A percentile compares a stretch with the other conserved stretches of the same genome.
These are phyloP conservation scores for Pythium periplocum DNA, from an alignment of 352 stramenopile species.

Conservation along the genomic window DNA sequence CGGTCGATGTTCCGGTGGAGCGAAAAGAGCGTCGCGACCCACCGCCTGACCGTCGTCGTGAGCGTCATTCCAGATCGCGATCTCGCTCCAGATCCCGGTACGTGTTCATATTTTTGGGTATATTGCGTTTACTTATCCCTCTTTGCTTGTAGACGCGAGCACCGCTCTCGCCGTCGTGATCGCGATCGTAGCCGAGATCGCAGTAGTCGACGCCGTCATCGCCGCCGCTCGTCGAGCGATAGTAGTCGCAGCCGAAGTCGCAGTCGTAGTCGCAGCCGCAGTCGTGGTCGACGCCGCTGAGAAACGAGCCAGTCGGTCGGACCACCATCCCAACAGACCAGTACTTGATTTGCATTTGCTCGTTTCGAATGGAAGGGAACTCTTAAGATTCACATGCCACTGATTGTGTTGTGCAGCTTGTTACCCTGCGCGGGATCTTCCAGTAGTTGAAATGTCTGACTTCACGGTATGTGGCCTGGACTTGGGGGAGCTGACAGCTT, in stretches of 20 bases:
- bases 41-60: slow-evolving; percentile 10
- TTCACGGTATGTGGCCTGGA: too few relatives aligned
- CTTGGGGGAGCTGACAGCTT: too few relatives aligned
- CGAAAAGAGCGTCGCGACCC: slow-evolving; percentile 5
- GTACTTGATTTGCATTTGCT: too few relatives aligned
- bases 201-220: slow-evolving; percentile 24
- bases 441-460: too few relatives aligned
- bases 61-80: slow-evolving; percentile 19
- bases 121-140: background rate
- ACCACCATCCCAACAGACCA: too few relatives aligned
- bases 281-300: slow-evolving; percentile 30
- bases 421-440: too few relatives aligned
- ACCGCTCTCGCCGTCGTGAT: slow-evolving; percentile 14
- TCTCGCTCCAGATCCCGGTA: slow-evolving; percentile 22
- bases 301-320: background rate
- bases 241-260: slow-evolving; percentile 35
- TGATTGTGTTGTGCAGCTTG: too few relatives aligned
- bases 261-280: slow-evolving; percentile 38
- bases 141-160: slow-evolving; percentile 10
- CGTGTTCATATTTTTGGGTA: slow-evolving; percentile 1
- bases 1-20: slow-evolving; percentile 2
- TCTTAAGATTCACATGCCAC: too few relatives aligned
- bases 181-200: slow-evolving; percentile 21
- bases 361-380: too few relatives aligned
- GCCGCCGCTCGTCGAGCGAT: slow-evolving; percentile 19